Conservation (phyloP, 805 yeast genomes). For the Metschnikowia noctiluminum region DNA sequence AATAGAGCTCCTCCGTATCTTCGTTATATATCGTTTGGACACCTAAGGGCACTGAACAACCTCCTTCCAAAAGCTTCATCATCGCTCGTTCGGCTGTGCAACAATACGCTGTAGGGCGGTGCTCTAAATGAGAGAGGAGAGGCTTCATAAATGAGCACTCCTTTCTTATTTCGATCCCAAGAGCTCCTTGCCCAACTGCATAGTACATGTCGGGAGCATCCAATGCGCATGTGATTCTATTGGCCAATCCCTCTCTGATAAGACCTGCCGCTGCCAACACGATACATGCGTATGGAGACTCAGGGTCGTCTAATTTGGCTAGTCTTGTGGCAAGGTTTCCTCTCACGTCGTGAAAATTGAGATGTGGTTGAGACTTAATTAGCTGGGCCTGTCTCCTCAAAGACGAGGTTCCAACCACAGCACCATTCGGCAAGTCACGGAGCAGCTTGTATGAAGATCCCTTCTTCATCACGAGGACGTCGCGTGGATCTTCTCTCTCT, state of each 20-base stretch:
- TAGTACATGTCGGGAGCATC: conserved; percentile 81
- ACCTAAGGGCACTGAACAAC: conserved; percentile 97
- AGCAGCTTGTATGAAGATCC: conserved; percentile 62
- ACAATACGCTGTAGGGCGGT: conserved; percentile 62
- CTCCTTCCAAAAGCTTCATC: conserved; percentile 90
- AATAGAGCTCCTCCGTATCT: conserved; percentile 40
- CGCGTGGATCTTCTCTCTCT: conserved; percentile 88
- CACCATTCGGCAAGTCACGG: conserved; percentile 75
- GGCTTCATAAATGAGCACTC: conserved; percentile 57
- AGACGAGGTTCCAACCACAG: conserved; percentile 92
- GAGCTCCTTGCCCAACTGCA: conserved; percentile 99
- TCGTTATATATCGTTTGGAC: conserved; percentile 60
- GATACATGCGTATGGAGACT: conserved; percentile 63
- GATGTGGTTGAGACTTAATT: conserved; percentile 69
- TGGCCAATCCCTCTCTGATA: conserved; percentile 63
- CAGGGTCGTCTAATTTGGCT: conserved; percentile 70
- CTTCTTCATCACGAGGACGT: conserved; percentile 75
- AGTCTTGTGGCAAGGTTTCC: conserved; percentile 79
- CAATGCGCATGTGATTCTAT: conserved; percentile 70
- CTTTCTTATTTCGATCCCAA: conserved; percentile 84
- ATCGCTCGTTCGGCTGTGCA: conserved; percentile 87
- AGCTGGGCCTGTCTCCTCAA: conserved; percentile 92
- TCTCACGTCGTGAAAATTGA: conserved; percentile 78
- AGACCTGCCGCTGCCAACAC: conserved; percentile 93
- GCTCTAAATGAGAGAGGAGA: conserved; percentile 63